Conservation (phyloP, 1,284 basidiomycete species). For the Psilocybe mexicana region DNA sequence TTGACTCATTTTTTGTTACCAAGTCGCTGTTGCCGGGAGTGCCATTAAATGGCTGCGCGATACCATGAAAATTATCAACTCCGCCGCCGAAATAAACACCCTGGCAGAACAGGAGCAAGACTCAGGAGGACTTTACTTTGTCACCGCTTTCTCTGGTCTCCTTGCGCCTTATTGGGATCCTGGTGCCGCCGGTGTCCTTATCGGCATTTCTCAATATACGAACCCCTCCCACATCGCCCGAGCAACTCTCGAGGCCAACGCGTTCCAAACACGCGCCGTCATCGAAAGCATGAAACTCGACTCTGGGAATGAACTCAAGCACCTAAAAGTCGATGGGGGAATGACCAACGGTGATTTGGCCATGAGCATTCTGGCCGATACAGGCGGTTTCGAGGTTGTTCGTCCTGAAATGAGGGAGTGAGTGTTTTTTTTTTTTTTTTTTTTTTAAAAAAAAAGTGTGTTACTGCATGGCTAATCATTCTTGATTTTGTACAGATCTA, state of each 20-base stretch:
- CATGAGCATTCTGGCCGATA: constrained; percentile 92
- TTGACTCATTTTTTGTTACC: not conserved
- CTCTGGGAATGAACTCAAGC: constrained; percentile 70
- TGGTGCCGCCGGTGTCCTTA: constrained; percentile 79
- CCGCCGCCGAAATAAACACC: constrained; percentile 83
- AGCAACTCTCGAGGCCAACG: constrained; percentile 88
- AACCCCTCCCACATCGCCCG: constrained; percentile 93
- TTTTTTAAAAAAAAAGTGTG: not conserved
- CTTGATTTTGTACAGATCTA: constrained; percentile 60
- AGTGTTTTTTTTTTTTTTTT: no score
- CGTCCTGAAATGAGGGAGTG: constrained; percentile 96
- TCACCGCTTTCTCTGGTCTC: constrained; percentile 93
- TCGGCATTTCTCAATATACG: constrained; percentile 90
- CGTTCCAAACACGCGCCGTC: constrained; percentile 91
- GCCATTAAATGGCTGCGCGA: constrained; percentile 98
- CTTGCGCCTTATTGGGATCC: constrained; percentile 94
- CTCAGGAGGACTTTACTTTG: constrained; percentile 96
- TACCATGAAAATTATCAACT: constrained; percentile 81
- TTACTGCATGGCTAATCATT: constrained; percentile 4
- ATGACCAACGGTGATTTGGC: constrained; percentile 91
- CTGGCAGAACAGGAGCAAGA: constrained; percentile 79
- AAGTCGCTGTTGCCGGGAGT: constrained; percentile 92
- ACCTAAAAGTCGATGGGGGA: constrained; percentile 92
- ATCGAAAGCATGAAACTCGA: constrained; percentile 93
- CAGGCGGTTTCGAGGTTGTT: constrained; percentile 90